Conservation (phyloP, 805 yeast species). For the Cyberlindnera americana region DNA sequence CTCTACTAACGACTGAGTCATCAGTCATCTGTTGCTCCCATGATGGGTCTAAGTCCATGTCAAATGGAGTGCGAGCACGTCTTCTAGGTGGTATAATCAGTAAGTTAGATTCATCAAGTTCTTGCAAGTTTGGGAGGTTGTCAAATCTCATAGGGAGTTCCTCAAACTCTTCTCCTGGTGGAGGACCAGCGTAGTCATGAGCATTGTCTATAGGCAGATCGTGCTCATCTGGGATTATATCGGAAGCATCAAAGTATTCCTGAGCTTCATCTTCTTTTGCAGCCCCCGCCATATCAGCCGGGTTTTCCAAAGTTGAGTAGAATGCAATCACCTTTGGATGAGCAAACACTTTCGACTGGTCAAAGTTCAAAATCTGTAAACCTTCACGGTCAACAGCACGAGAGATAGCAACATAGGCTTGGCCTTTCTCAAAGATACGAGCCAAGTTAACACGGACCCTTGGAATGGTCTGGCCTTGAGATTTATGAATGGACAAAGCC, state of each 20-base stretch:
- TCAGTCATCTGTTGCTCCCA: slow-evolving; percentile 1
- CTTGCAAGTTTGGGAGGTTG: neutral
- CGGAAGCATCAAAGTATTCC: neutral
- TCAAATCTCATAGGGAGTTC: neutral
- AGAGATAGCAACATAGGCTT: slow-evolving; percentile 92
- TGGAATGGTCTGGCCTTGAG: slow-evolving; percentile 89
- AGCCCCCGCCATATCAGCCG: slow-evolving; percentile 27
- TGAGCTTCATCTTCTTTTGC: neutral
- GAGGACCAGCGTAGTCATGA: neutral
- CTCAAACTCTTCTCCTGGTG: neutral
- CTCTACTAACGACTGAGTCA: slow-evolving; percentile 7
- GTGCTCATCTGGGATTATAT: neutral
- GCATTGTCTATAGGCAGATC: too few species aligned
- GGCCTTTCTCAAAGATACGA: slow-evolving; percentile 84
- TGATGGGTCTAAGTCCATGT: neutral
- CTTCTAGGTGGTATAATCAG: neutral
- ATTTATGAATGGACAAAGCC: slow-evolving; percentile 93
- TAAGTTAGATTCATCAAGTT: neutral
- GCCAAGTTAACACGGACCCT: slow-evolving; percentile 73
- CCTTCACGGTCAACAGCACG: slow-evolving; percentile 85
- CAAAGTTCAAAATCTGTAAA: slow-evolving; percentile 75
- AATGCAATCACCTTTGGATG: slow-evolving; percentile 70
- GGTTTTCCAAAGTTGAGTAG: slow-evolving; percentile 36
- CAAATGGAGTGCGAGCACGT: neutral
- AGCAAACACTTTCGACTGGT: slow-evolving; percentile 57